Evolutionary conservation across 495 filamentous ascomycete species (phyloP).

Genomic region (Friedmanniomyces endolithicus): DNA sequence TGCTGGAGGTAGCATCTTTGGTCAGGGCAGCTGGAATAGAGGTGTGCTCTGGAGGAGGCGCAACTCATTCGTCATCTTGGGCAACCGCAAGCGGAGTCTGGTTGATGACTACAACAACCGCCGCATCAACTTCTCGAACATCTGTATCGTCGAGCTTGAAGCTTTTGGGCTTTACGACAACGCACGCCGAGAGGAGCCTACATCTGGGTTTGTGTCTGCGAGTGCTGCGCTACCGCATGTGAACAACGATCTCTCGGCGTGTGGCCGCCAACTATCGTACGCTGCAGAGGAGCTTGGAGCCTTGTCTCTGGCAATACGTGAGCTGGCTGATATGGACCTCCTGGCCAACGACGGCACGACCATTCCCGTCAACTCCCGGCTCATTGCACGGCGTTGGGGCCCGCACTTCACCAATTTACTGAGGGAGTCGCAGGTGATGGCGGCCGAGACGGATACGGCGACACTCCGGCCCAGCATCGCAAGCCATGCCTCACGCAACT

Average conservation of each 20-base stretch:
- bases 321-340: conserved; percentile 95
- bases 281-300: conserved; percentile 78
- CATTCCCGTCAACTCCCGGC: conserved; percentile 82
- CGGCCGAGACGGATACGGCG: conserved; percentile 40
- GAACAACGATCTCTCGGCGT: conserved; percentile 36
- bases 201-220: conserved; percentile 67
- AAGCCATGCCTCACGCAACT: conserved; percentile 46
- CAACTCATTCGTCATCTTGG: conserved; percentile 88
- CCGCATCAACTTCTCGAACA: conserved; percentile 90
- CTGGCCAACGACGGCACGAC: conserved; percentile 79
- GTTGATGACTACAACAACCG: conserved; percentile 98
- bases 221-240: conserved; percentile 44
- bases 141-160: conserved; percentile 92
- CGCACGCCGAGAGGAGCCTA: conserved; percentile 59
- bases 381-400: conserved; percentile 81
- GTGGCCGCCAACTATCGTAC: conserved; percentile 53
- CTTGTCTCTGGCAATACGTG: conserved; percentile 60
- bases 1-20: conserved; percentile 85
- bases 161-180: conserved; percentile 96
- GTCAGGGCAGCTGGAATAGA: conserved; percentile 92
- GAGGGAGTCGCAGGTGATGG: conserved; percentile 53
- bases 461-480: conserved; percentile 39
- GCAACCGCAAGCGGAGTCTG: conserved; percentile 81
- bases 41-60: conserved; percentile 84
- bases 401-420: conserved; percentile 88